These are phyloP conservation scores for Schizopora paradoxa DNA, from an alignment of 1,284 basidiomycete species.

Conservation along the genomic window DNA sequence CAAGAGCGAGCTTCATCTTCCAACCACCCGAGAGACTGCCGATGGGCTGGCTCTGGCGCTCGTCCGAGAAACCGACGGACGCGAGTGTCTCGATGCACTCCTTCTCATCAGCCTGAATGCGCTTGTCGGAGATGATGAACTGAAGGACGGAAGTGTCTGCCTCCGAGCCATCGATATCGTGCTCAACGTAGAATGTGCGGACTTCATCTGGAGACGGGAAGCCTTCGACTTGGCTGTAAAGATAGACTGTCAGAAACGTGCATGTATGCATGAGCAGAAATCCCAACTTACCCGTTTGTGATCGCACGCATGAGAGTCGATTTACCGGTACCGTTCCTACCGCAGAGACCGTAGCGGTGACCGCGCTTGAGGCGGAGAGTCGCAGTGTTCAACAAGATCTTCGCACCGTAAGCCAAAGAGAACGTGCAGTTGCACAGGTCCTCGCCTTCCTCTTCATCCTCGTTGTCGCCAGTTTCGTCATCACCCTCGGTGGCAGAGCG, in stretches of 20 bases:
- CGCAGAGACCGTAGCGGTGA: conserved; percentile 96
- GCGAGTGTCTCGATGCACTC: conserved; percentile 80
- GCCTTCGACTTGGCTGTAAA: conserved; percentile 96
- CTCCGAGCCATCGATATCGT: conserved; percentile 96
- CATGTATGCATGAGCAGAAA: conserved; percentile 5
- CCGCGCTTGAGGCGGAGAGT: conserved; percentile 96
- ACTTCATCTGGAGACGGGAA: conserved; percentile 96
- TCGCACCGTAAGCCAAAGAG: conserved; percentile 97
- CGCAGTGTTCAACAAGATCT: conserved; percentile 96
- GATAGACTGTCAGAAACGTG: conserved; percentile 23
- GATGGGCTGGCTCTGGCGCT: conserved; percentile 82
- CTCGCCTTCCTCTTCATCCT: conserved; percentile 96
- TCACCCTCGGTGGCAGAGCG: conserved; percentile 79
- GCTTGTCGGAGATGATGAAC: conserved; percentile 86
- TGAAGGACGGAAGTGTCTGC: conserved; percentile 86
- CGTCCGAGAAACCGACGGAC: conserved; percentile 87
- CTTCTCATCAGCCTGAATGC: conserved; percentile 66
- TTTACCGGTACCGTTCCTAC: conserved; percentile 98
- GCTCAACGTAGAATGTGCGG: conserved; percentile 98
- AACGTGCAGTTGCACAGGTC: conserved; percentile 98
- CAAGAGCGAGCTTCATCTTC: conserved; percentile 99
- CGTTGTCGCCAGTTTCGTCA: conserved; percentile 63
- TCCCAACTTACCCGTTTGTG: conserved; percentile 57
- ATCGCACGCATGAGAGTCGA: conserved; percentile 98
- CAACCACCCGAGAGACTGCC: conserved; percentile 97